Evolutionary conservation across 139 green algal genomes (phyloP).

Genomic region (Chlorella sorokiniana): DNA sequence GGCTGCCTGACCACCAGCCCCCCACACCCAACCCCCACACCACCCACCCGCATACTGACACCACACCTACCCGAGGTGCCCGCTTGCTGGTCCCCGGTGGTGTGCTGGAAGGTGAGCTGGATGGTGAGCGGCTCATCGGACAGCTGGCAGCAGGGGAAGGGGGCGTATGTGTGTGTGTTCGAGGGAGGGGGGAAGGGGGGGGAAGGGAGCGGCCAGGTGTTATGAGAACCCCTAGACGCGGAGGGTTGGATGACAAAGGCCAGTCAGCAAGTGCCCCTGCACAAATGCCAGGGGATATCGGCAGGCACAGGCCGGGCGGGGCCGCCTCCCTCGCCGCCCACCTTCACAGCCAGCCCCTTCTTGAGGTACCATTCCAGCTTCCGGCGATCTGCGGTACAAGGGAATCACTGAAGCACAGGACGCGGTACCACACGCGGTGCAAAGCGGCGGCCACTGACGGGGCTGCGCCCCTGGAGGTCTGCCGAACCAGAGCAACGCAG

Average conservation of each 20-base stretch:
- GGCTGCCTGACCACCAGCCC: too few species aligned
- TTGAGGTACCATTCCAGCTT: constrained; percentile 69
- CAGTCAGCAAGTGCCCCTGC: too few species aligned
- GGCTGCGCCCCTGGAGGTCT: neutral
- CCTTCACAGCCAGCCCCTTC: constrained; percentile 59
- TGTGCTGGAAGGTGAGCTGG: constrained; percentile 79
- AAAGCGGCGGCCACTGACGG: too few species aligned
- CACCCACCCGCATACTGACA: too few species aligned
- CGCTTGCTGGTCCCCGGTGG: constrained; percentile 65
- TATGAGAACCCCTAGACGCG: too few species aligned
- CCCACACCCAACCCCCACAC: too few species aligned
- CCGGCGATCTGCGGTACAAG: constrained; percentile 42
- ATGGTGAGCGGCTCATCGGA: constrained; percentile 64
- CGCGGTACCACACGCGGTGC: too few species aligned
- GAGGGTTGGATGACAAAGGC: too few species aligned
- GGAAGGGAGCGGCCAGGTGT: too few species aligned
- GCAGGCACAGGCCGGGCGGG: neutral
- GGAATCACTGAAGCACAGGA: neutral
- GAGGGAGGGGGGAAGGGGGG: too few species aligned
- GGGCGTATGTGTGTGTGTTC: too few species aligned
- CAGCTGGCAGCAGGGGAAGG: constrained; percentile 2
- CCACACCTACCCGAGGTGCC: constrained; percentile 37
- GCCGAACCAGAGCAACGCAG: neutral
- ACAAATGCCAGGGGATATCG: too few species aligned
- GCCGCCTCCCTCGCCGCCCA: neutral